Percentiles rank a stretch among this genome's conserved stretches.
Conservation (phyloP, 2,329 filamentous ascomycete species). For the Alternaria gaisen region DNA sequence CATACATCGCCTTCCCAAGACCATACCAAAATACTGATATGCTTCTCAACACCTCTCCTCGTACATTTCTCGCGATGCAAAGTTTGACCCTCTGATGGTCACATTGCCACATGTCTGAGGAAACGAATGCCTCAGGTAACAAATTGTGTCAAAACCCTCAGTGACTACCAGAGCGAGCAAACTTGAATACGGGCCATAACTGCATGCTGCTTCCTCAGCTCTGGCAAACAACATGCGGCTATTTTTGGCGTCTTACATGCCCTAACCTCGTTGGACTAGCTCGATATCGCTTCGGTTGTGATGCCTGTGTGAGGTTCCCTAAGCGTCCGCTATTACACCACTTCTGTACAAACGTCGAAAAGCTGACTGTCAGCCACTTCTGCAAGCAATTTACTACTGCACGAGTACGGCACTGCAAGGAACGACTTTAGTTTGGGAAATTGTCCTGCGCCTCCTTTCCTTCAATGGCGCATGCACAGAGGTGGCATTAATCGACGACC, state of each 20-base stretch:
- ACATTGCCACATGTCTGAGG: not conserved
- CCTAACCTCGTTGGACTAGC: constrained; percentile 5
- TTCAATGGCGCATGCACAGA: not conserved
- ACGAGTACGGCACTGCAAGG: constrained; percentile 8
- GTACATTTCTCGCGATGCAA: not conserved
- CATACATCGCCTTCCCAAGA: not conserved
- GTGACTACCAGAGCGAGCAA: not conserved
- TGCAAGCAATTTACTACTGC: constrained; percentile 3
- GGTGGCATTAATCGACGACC: not conserved
- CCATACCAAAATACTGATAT: not conserved
- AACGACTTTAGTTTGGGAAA: not conserved
- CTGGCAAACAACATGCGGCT: constrained; percentile 14
- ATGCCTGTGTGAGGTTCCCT: constrained; percentile 13
- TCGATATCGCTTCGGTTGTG: constrained; percentile 9
- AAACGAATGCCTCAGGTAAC: not conserved
- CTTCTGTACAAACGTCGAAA: constrained; percentile 4
- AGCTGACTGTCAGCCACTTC: not conserved
- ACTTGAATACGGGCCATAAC: not conserved
- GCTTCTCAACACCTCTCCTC: not conserved
- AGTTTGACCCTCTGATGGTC: not conserved
- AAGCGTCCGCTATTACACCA: constrained; percentile 16
- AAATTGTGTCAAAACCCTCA: not conserved
- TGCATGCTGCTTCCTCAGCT: constrained; percentile 17
- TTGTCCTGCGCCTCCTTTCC: not conserved
- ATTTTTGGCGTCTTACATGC: constrained; percentile 28